phyloP scores from a whole-genome alignment of 169 alveolate genomes.

The Plasmodium malariae region DNA sequence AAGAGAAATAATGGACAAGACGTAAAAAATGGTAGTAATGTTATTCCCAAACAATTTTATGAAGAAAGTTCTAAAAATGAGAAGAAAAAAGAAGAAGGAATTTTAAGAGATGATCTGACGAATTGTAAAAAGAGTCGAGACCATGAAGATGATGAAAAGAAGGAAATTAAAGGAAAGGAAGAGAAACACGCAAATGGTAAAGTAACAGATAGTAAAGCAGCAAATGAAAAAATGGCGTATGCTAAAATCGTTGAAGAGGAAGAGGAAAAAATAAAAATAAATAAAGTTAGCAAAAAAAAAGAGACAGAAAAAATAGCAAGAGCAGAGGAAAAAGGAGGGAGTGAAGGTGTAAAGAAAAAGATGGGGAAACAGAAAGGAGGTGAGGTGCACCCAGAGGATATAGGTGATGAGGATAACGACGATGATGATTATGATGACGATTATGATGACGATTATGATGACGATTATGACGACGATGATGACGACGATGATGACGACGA shows the following conservation, averaged over 20 bases:
- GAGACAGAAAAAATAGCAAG: neutral
- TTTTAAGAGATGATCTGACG: neutral
- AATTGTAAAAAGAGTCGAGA: neutral
- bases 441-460: neutral
- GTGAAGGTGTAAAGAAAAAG: neutral
- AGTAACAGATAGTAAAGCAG: neutral
- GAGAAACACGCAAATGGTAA: neutral
- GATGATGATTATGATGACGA: conserved; percentile 1
- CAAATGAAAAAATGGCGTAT: neutral
- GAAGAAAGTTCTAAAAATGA: neutral
- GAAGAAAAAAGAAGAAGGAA: neutral
- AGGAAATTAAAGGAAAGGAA: neutral
- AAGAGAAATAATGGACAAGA: neutral
- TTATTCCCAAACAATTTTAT: neutral
- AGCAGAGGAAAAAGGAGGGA: neutral
- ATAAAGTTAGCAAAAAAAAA: no score
- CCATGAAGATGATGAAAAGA: neutral
- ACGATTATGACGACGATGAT: neutral
- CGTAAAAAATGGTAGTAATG: neutral
- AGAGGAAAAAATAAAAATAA: no score
- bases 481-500: neutral
- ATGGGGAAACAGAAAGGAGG: neutral
- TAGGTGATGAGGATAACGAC: neutral
- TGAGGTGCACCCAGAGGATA: neutral
- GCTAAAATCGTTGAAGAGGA: neutral